Conservation (phyloP, 192 early-diverging fungal genomes). For the Kappamyces sp. region DNA sequence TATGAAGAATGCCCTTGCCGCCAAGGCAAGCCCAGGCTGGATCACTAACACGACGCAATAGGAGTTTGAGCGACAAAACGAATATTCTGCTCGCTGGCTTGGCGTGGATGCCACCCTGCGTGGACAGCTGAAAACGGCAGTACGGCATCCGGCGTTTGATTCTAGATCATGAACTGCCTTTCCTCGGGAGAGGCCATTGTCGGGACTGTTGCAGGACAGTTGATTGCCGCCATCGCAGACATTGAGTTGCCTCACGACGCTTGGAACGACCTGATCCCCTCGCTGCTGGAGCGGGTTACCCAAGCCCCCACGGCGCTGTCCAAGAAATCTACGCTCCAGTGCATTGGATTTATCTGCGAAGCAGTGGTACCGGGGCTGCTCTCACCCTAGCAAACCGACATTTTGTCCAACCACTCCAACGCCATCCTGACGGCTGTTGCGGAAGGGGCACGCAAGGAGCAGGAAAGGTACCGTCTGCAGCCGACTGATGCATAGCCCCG, state of each 20-base stretch:
- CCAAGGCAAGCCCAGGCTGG: conserved; percentile 56
- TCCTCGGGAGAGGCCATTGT: conserved; percentile 46
- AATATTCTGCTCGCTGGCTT: conserved; percentile 7
- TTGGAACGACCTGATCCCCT: conserved; percentile 83
- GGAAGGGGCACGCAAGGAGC: conserved; percentile 90
- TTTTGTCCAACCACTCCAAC: conserved; percentile 77
- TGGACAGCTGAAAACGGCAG: conserved; percentile 25
- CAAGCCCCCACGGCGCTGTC: conserved; percentile 13
- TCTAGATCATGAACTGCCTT: conserved; percentile 48
- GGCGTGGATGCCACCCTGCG: conserved; percentile 32
- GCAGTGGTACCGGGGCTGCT: conserved; percentile 52
- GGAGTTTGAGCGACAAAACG: conserved; percentile 12
- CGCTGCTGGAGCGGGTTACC: conserved; percentile 70
- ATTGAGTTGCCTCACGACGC: conserved; percentile 83
- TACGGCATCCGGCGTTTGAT: conserved; percentile 26
- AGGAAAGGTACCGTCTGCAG: conserved; percentile 52
- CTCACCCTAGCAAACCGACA: conserved; percentile 35
- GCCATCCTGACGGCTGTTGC: conserved; percentile 90
- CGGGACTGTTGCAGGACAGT: conserved; percentile 69
- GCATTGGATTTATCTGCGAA: conserved; percentile 95
- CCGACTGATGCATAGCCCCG: conserved; percentile 46
- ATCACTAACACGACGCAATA: neutral
- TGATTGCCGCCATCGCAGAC: conserved; percentile 84
- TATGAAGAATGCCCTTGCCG: conserved; percentile 86
- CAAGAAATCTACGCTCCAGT: conserved; percentile 67